Evolutionary conservation across 2,329 filamentous ascomycete species (phyloP), one percentile per base, ranked within the genome.

Genomic region (Fusarium pseudonygamai): DNA sequence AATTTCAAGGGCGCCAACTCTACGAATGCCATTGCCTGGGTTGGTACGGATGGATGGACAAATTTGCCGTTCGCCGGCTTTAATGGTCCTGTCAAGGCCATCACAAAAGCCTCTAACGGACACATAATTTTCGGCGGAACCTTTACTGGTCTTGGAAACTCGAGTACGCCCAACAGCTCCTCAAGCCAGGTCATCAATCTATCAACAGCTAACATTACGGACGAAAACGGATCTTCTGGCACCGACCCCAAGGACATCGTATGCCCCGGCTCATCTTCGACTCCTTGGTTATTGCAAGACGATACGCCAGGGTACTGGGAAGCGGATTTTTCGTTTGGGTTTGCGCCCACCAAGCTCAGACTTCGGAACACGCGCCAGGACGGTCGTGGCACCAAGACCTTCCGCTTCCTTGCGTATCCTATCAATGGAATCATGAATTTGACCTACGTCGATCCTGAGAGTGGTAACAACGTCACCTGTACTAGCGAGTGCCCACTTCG

Each of bases 361-460:
- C 85, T 99, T 30, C 94, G 93, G 86, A 99, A 99, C 83, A 96
- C 96, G 6, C 91, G 93, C 75, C 87, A 91, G 59, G 90, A 96
- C 77, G 94, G 93, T 58, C 91, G 95, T 73, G 95, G 96, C 36
- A 97, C 95, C 36, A 93, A 93, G 84, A 93, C 92, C 0, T 99
- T 94, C 84, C 91, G 95, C 65, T 97, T 94, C 79, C 94, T 93
- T 28, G 93, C 95, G 24, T 85, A 96, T 66, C 95, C 96, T 10
- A 90, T 96, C 78, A 92, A 93, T 71, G 96, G 96, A 59, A 98
- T 99, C 80, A 93, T 99, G 91, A 98, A 98, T 82, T 88, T 99
- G 79, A 97, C 95, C 42, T 98, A 96, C 77, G 91, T 91, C 72
- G 94, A 98, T 78, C 92, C 93, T 30, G 85, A 80, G 43, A 93